Percentiles rank a stretch among this genome's conserved stretches.
Conservation (phyloP, 192 early-diverging fungal species). For the Coemansia sp. region DNA sequence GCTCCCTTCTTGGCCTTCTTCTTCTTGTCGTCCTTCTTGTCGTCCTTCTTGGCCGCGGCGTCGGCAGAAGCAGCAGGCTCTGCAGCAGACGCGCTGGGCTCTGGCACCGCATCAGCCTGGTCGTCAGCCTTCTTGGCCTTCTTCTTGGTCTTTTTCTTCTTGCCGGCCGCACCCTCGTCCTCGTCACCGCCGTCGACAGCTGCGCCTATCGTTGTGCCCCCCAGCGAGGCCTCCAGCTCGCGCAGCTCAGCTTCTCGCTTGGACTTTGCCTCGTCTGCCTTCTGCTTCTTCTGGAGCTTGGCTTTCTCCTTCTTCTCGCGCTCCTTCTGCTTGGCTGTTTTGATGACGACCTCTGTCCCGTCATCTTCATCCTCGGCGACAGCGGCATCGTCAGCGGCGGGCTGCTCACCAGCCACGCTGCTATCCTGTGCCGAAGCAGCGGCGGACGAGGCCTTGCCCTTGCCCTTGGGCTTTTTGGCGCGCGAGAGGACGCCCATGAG, state of each 20-base stretch:
- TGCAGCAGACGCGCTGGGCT: slow-evolving; percentile 18
- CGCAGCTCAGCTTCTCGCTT: slow-evolving; percentile 41
- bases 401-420: neutral
- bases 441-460: neutral
- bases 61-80: slow-evolving; percentile 9
- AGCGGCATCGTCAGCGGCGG: slow-evolving; percentile 20
- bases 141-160: slow-evolving; percentile 56
- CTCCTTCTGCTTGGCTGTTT: slow-evolving; percentile 53
- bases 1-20: slow-evolving; percentile 36
- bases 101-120: slow-evolving; percentile 23
- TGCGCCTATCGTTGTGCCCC: slow-evolving; percentile 14
- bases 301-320: slow-evolving; percentile 51
- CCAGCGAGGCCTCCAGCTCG: slow-evolving; percentile 24
- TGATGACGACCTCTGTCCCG: slow-evolving; percentile 48
- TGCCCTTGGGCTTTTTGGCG: slow-evolving; percentile 24
- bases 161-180: slow-evolving; percentile 20
- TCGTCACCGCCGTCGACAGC: slow-evolving; percentile 4
- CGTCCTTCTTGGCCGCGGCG: slow-evolving; percentile 25
- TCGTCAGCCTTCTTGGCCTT: slow-evolving; percentile 56
- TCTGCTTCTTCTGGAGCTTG: slow-evolving; percentile 40
- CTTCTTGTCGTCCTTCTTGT: slow-evolving; percentile 31
- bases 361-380: slow-evolving; percentile 36
- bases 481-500: slow-evolving; percentile 22
- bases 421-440: neutral
- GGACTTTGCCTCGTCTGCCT: slow-evolving; percentile 38